Conservation (phyloP, 192 early-diverging fungal species). For the Haplosporangium gracile region DNA sequence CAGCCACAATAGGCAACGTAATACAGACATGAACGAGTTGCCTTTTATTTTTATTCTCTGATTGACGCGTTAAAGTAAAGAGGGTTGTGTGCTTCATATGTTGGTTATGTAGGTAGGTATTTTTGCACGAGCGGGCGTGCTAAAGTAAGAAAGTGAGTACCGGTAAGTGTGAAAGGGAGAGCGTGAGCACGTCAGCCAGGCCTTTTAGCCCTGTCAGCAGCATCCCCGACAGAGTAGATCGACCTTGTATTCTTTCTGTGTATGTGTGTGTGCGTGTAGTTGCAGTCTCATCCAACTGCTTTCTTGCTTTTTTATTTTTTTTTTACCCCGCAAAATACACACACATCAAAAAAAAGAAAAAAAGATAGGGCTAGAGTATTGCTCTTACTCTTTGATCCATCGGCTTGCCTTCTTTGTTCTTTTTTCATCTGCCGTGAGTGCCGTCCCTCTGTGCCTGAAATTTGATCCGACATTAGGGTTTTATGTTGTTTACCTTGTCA, state of each 20-base stretch:
- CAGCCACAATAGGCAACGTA: not conserved
- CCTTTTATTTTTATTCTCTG: not conserved
- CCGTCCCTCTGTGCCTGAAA: not conserved
- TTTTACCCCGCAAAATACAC: not conserved
- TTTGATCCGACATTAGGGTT: not conserved
- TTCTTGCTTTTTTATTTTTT: not conserved
- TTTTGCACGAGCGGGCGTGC: too few species aligned
- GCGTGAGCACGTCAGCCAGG: not conserved
- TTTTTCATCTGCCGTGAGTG: not conserved
- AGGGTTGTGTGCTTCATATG: too few species aligned
- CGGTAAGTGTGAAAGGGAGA: not conserved
- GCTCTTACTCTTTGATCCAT: not conserved
- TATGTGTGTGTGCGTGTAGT: too few species aligned
- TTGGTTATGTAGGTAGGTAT: too few species aligned
- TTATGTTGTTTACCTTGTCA: not conserved
- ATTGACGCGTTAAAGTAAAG: not conserved
- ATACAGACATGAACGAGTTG: not conserved
- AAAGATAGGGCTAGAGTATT: not conserved
- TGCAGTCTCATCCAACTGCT: not conserved
- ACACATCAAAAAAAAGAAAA: not conserved
- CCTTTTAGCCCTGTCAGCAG: conserved; percentile 1
- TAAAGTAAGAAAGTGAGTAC: not conserved
- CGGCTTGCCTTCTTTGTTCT: conserved; percentile 1
- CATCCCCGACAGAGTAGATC: conserved; percentile 11
- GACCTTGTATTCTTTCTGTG: not conserved